Conservation (phyloP, 345 rosid species). For the Sonneratia caseolaris region DNA sequence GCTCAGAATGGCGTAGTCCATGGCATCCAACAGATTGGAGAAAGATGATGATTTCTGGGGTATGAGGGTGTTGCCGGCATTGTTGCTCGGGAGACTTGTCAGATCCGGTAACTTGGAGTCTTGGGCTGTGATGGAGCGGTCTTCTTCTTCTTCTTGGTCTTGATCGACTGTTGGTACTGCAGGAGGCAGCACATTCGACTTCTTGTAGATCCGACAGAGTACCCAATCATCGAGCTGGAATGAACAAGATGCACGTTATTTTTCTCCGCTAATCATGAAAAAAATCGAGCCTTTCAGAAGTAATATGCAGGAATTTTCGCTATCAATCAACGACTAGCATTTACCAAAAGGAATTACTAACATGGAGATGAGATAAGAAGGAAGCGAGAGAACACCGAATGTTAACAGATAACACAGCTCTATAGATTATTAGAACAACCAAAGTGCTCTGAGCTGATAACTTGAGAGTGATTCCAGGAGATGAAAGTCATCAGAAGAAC, state of each 20-base stretch:
- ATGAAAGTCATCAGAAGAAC: not conserved
- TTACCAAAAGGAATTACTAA: not conserved
- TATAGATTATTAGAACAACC: not conserved
- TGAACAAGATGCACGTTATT: not conserved
- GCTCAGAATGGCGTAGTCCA: conserved; percentile 55
- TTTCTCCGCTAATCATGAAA: not conserved
- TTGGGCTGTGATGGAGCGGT: conserved; percentile 14
- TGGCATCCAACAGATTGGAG: conserved; percentile 64
- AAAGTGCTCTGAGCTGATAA: not conserved
- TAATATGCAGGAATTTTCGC: not conserved
- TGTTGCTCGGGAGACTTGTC: not conserved
- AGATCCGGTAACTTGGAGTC: conserved; percentile 1
- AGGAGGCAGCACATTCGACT: conserved; percentile 45
- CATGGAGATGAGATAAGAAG: not conserved
- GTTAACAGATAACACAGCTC: not conserved
- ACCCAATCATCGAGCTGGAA: conserved; percentile 96
- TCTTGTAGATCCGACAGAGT: conserved; percentile 91
- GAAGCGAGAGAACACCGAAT: not conserved
- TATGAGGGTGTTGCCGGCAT: conserved; percentile 19
- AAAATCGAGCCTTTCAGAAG: not conserved
- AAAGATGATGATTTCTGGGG: conserved; percentile 68
- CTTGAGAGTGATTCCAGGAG: not conserved
- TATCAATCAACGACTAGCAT: not conserved
- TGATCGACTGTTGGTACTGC: conserved; percentile 33
- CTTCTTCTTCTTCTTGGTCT: conserved; percentile 56